phyloP scores from a whole-genome alignment of 305 asterid genomes.

The Fraxinus paxiana region DNA sequence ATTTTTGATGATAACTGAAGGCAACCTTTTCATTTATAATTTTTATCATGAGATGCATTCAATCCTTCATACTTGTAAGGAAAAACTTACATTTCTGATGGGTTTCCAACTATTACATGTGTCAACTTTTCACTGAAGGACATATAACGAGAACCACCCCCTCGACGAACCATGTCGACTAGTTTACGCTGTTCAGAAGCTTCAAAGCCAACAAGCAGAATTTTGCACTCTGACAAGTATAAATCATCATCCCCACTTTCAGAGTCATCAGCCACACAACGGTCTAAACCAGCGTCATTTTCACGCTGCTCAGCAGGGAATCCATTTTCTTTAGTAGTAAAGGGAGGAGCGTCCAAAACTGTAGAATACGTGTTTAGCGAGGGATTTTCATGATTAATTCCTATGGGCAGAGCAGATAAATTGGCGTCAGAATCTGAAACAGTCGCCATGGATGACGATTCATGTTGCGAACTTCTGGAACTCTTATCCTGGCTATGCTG shows the following conservation, averaged over 20 bases:
- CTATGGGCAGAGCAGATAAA: constrained; percentile 40
- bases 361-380: constrained; percentile 35
- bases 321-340: constrained; percentile 36
- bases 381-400: constrained; percentile 45
- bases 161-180: constrained; percentile 84
- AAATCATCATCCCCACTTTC: constrained; percentile 76
- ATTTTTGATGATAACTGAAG: constrained; percentile 4
- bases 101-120: constrained; percentile 83
- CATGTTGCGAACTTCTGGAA: constrained; percentile 44
- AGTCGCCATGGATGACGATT: constrained; percentile 47
- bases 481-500: constrained; percentile 54
- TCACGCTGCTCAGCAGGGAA: constrained; percentile 40
- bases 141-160: constrained; percentile 97
- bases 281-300: constrained; percentile 37
- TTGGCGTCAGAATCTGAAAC: constrained; percentile 47
- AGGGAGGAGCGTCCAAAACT: constrained; percentile 38
- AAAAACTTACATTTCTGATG: constrained; percentile 69
- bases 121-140: constrained; percentile 72
- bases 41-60: constrained; percentile 20
- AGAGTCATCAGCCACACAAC: constrained; percentile 73
- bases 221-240: constrained; percentile 88
- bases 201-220: constrained; percentile 76
- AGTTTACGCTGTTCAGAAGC: constrained; percentile 76
- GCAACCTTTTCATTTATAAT: constrained; percentile 10
- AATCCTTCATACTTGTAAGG: constrained; percentile 23